Evolutionary conservation across 176 grass and related monocot species (phyloP), one percentile per base, ranked within the genome.

Genomic region (Paspalum vaginatum): DNA sequence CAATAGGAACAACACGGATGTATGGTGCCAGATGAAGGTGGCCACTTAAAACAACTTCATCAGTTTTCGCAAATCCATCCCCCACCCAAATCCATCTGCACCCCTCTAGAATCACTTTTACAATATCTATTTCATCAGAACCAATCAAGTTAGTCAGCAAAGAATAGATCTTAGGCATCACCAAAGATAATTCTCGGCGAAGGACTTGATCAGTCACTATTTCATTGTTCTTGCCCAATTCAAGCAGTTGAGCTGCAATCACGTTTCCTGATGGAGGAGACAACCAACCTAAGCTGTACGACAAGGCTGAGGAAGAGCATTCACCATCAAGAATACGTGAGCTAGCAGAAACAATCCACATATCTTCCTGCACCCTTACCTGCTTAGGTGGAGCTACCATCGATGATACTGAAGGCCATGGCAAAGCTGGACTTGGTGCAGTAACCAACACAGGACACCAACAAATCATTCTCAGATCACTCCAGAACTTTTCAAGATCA

Each of bases 71-170:
- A 83, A 94, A 98, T 73, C 95, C 95, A 79, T 98, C 95, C 42
- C 95, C 95, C 57, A 98, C 95, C 95, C 95, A 98, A 85, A 98
- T 92, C 95, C 95, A 98, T 84, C 95, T 86, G 79, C 85, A 98
- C 47, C 89, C 90, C 82, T 98, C 95, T 54, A 98, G 63, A 87
- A 98, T 86, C 63, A 80, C 85, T 89, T 98, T 98, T 70, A 92
- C 95, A 87, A 98, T 94, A 79, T 98, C 95, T 90, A 98, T 98
- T 79, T 98, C 95, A 91, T 98, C 92, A 64, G 90, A 94, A 82
- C 90, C 89, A 87, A 94, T 92, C 85, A 94, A 83, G 68, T 84
- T 89, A 65, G 60, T 92, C 85, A 98, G 65, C 50, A 98, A 63
- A 8, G 92, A 92, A 87, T 98, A 98, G 75, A 98, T 91, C 83